A percentile compares a stretch with the other conserved stretches of the same genome.
These are phyloP conservation scores for Penicillium concentricum DNA, from an alignment of 2,329 filamentous ascomycete genomes.

Conservation along the genomic window DNA sequence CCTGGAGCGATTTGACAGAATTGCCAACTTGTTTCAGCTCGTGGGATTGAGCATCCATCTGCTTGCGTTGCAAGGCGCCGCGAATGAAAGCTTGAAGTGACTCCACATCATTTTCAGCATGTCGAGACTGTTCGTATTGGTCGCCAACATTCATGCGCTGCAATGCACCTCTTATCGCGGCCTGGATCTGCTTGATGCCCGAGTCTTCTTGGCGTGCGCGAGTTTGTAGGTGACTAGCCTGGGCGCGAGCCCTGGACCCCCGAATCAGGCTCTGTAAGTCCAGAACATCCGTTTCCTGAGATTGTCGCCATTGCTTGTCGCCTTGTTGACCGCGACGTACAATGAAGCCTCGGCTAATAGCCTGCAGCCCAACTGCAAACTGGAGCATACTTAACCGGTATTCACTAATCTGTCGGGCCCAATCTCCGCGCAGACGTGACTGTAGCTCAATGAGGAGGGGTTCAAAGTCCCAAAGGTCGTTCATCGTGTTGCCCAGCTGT, in stretches of 20 bases:
- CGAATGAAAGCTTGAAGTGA: conserved; percentile 66
- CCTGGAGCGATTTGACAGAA: conserved; percentile 52
- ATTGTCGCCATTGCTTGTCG: conserved; percentile 70
- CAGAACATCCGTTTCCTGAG: conserved; percentile 69
- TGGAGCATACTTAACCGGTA: conserved; percentile 80
- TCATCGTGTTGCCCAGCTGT: conserved; percentile 78
- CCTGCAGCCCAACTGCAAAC: conserved; percentile 79
- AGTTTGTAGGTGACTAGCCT: conserved; percentile 44
- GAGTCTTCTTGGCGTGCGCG: conserved; percentile 41
- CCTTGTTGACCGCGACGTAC: conserved; percentile 62
- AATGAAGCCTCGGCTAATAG: conserved; percentile 72
- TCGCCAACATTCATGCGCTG: conserved; percentile 42
- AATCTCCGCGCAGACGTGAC: conserved; percentile 82
- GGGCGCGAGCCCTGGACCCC: conserved; percentile 47
- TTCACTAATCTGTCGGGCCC: conserved; percentile 74
- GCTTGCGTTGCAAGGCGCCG: conserved; percentile 62
- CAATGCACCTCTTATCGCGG: conserved; percentile 53
- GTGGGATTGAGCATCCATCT: conserved; percentile 29
- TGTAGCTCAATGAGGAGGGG: conserved; percentile 77
- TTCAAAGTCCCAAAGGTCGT: conserved; percentile 84
- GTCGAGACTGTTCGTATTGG: conserved; percentile 39
- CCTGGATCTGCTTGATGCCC: conserved; percentile 53
- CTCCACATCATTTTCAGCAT: conserved; percentile 54
- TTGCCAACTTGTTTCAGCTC: conserved; percentile 53
- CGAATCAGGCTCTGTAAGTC: conserved; percentile 79